Base-by-base conservation (phyloP, 345 rosid species). In the Eucalyptus camaldulensis region DNA sequence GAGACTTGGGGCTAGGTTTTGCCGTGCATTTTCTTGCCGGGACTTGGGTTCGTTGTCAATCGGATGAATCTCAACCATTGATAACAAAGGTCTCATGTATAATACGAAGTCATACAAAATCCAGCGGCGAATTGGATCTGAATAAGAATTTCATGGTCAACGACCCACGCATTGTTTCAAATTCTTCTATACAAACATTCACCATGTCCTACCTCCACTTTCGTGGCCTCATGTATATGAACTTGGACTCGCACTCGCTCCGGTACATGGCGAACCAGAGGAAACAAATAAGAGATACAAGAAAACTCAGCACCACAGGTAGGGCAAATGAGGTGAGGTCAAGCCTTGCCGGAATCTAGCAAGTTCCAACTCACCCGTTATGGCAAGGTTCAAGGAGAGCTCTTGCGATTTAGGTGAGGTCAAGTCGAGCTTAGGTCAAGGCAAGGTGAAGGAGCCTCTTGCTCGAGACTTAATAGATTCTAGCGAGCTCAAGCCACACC, bases 401-500 rank as follows among this genome's bases (percentile, higher is more conserved):
- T 54, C 60, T 2, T 21, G 12, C 60, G 2, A 54, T 54, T 22
- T 0, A 54, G 60, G 25, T 22, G 27, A 54, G 60, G 60, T 54
- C 27, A 4, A 54, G 27, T 21, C 3, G 12, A 54, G 60, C 60
- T 54, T 22, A 54, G 27, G 27, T 54, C 27, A 54, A 54, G 27
- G 12, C 27, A 22, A 22, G 27, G 60, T 54, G 60, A 54, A 54
- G 6, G 12, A 54, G 27, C 60, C 60, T 54, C 60, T 54, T 22
- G 27, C 27, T 54, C 27, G 6, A 22, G 60, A 22, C 25, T 54
- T 6, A 22, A 21, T 5, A 22, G 1, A 22, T 22, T 54, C 60
- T 0, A 22, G 1, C 0, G 6, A 54, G 60, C 60, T 54, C 27
- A 0, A 54, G 60, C 27, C 60, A 21, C 60, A 9, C 27, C 60